Evolutionary conservation across 177 flowering plant genomes (phyloP).

Genomic region (Vitis hybrid): DNA sequence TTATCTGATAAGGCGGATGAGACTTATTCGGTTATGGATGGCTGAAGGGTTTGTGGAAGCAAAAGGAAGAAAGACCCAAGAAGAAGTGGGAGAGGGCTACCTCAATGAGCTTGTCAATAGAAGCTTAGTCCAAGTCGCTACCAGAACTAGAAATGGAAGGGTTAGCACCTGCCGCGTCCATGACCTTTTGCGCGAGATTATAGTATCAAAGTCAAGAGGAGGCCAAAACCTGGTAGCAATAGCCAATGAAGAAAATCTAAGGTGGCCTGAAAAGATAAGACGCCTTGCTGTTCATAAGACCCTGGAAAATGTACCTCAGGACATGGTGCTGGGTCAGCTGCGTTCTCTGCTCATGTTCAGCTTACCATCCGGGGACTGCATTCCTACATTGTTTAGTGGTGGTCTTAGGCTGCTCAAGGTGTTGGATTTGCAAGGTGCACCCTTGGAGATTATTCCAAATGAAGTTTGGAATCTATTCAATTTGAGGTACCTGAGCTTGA

Average conservation of each 20-base stretch:
- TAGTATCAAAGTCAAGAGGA: constrained; percentile 17
- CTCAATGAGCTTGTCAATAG: constrained; percentile 27
- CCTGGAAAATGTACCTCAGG: constrained; percentile 4
- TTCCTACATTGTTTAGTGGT: not conserved
- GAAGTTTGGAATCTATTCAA: constrained; percentile 11
- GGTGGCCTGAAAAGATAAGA: constrained; percentile 20
- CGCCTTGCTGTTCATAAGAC: constrained; percentile 22
- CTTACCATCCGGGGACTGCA: constrained; percentile 1
- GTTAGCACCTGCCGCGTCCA: constrained; percentile 25
- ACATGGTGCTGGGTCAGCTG: constrained; percentile 4
- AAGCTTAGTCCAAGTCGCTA: constrained; percentile 24
- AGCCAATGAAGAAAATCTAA: constrained; percentile 9
- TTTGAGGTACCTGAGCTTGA: constrained; percentile 25
- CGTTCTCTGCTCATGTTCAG: constrained; percentile 29
- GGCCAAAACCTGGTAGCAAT: constrained; percentile 26
- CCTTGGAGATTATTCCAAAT: constrained; percentile 15
- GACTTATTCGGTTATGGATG: constrained; percentile 29
- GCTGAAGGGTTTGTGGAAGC: constrained; percentile 29
- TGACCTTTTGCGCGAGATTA: constrained; percentile 31
- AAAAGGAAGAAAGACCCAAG: constrained; percentile 15
- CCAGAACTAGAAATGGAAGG: constrained; percentile 15
- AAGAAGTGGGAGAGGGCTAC: constrained; percentile 35
- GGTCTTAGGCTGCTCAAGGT: constrained; percentile 25
- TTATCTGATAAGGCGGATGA: constrained; percentile 12
- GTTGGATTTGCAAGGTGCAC: constrained; percentile 24